These are phyloP conservation scores for Coprinopsis cinerea DNA, from an alignment of 768 basidiomycete species.

Conservation along the genomic window DNA sequence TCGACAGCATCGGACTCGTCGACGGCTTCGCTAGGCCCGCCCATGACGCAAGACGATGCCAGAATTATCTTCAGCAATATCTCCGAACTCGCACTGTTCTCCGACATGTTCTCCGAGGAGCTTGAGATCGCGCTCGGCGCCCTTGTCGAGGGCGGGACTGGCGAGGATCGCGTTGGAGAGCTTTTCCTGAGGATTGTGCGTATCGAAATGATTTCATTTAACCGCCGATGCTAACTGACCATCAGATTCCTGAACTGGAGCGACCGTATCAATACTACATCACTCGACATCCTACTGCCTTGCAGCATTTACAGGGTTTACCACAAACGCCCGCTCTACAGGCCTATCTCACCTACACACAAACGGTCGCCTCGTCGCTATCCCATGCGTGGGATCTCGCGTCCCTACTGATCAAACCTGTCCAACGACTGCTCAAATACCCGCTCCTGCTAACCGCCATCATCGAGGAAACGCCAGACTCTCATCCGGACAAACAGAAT, in stretches of 20 bases:
- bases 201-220: constrained; percentile 3
- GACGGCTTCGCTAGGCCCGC: constrained; percentile 33
- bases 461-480: constrained; percentile 65
- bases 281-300: constrained; percentile 69
- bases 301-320: constrained; percentile 54
- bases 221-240: constrained; percentile 7
- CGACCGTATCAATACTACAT: constrained; percentile 76
- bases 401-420: constrained; percentile 94
- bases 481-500: constrained; percentile 59
- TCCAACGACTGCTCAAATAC: constrained; percentile 94
- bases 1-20: constrained; percentile 49
- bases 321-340: constrained; percentile 52
- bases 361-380: constrained; percentile 57
- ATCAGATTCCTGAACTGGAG: constrained; percentile 64
- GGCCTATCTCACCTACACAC: constrained; percentile 62
- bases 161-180: constrained; percentile 65
- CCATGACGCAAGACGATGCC: constrained; percentile 68
- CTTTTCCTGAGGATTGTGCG: constrained; percentile 58
- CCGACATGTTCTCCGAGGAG: constrained; percentile 58
- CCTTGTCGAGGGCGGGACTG: constrained; percentile 54
- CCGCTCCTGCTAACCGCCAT: constrained; percentile 77
- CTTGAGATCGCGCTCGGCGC: constrained; percentile 63
- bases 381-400: constrained; percentile 92
- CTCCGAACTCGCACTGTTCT: constrained; percentile 64
- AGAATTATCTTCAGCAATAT: constrained; percentile 75